phyloP scores from a whole-genome alignment of 75 land plant genomes.

The Sequoiadendron giganteum region DNA sequence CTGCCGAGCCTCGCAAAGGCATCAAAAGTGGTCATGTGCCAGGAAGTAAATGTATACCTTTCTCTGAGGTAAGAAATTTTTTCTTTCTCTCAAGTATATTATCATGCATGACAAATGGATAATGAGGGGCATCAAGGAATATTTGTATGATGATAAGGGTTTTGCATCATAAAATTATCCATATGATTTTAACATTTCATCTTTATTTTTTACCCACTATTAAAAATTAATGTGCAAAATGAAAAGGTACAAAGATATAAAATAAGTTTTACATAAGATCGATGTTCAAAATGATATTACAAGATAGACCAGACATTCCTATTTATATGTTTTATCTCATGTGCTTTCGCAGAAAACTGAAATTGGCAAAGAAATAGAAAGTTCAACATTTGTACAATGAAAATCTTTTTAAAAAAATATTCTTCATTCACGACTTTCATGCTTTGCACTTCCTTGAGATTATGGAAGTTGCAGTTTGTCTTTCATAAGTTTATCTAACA shows the following conservation, averaged over 20 bases:
- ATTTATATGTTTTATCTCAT: neutral
- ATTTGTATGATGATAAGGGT: neutral
- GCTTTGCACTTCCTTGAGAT: neutral
- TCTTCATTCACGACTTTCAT: neutral
- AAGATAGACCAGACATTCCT: neutral
- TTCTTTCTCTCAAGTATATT: neutral
- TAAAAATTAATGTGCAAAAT: neutral
- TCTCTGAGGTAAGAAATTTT: slow-evolving; percentile 50
- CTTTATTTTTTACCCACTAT: neutral
- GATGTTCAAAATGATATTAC: neutral
- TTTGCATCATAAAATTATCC: neutral
- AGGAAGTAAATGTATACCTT: slow-evolving; percentile 92
- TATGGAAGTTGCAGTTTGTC: neutral
- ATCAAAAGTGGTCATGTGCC: slow-evolving; percentile 95
- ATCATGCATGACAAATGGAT: neutral
- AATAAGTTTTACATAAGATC: neutral
- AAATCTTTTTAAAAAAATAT: neutral
- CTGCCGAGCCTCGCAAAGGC: slow-evolving; percentile 93
- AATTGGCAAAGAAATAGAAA: neutral
- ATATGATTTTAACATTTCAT: neutral
- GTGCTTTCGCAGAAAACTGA: neutral
- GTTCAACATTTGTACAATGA: neutral
- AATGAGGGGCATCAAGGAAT: neutral
- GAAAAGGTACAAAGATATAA: neutral
- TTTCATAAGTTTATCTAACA: neutral